phyloP scores from a whole-genome alignment of 2,329 filamentous ascomycete species.

The Sporothrix euskadiensis region DNA sequence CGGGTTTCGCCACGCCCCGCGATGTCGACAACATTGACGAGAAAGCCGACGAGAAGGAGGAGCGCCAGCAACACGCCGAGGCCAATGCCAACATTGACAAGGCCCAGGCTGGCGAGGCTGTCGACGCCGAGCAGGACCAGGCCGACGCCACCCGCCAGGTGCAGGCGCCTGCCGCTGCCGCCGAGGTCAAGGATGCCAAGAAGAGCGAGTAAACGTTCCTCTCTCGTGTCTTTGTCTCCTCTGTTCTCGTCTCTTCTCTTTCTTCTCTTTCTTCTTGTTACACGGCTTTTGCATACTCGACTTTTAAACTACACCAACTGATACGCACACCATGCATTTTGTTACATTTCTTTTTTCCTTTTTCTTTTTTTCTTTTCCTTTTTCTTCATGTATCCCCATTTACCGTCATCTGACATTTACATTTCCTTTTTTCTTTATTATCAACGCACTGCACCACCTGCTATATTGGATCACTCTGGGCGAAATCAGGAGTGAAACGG shows the following conservation, averaged over 20 bases:
- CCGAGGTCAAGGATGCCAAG: slow-evolving; percentile 44
- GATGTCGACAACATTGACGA: slow-evolving; percentile 94
- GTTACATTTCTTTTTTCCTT: not conserved
- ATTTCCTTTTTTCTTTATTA: slow-evolving; percentile 4
- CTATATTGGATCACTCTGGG: slow-evolving; percentile 13
- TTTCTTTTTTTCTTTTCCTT: not conserved
- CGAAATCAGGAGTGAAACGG: not conserved
- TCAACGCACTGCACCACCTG: not conserved
- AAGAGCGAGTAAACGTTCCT: slow-evolving; percentile 35
- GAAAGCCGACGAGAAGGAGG: slow-evolving; percentile 93
- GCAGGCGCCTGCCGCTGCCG: slow-evolving; percentile 48
- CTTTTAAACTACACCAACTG: slow-evolving; percentile 18
- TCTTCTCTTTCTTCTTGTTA: not conserved
- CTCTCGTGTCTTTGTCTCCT: not conserved
- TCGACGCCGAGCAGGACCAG: slow-evolving; percentile 56
- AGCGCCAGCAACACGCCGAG: slow-evolving; percentile 58
- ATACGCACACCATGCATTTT: slow-evolving; percentile 20
- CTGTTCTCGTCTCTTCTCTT: not conserved
- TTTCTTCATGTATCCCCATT: slow-evolving; percentile 11
- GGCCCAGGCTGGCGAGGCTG: slow-evolving; percentile 55
- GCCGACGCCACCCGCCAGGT: slow-evolving; percentile 45
- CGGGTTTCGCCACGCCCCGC: slow-evolving; percentile 72
- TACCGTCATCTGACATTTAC: not conserved
- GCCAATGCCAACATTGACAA: slow-evolving; percentile 47
- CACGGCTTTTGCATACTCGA: slow-evolving; percentile 8